Percentiles rank a stretch among this genome's conserved stretches.
Evolutionary conservation across 2,329 filamentous ascomycete species (phyloP).

Genomic region (Monosporascus ibericus): DNA sequence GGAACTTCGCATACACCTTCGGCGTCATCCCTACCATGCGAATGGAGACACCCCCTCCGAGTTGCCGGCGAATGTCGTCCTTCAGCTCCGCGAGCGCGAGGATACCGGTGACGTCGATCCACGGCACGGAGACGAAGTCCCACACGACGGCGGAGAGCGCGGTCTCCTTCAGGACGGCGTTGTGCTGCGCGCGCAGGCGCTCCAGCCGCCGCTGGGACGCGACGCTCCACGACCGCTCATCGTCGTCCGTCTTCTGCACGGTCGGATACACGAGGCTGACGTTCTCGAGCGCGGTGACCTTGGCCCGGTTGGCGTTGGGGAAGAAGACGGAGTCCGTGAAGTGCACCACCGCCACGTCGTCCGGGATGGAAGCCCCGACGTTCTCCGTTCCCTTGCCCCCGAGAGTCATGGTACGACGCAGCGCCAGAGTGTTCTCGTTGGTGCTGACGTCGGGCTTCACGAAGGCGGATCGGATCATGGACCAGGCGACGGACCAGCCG

Average conservation of each 20-base stretch:
- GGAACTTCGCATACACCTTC: constrained; percentile 17
- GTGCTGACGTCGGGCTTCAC: constrained; percentile 13
- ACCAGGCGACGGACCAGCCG: constrained; percentile 58
- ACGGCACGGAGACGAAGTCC: constrained; percentile 23
- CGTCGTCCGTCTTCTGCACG: constrained; percentile 14
- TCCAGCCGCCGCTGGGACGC: constrained; percentile 20
- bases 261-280: constrained; percentile 25
- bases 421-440: constrained; percentile 7
- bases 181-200: constrained; percentile 18
- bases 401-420: constrained; percentile 11
- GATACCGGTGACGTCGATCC: constrained; percentile 24
- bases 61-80: constrained; percentile 23
- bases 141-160: constrained; percentile 22
- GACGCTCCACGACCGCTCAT: constrained; percentile 25
- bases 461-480: constrained; percentile 54
- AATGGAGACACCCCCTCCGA: constrained; percentile 20
- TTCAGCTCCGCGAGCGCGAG: constrained; percentile 25
- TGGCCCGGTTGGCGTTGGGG: constrained; percentile 48
- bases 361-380: constrained; percentile 25
- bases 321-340: constrained; percentile 56
- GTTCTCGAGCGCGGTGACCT: constrained; percentile 20
- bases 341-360: constrained; percentile 49
- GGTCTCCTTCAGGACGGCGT: constrained; percentile 16
- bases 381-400: constrained; percentile 21
- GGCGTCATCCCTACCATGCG: constrained; percentile 19